Evolutionary conservation across 2,329 filamentous ascomycete species (phyloP).

Genomic region (Blastomyces percursus): DNA sequence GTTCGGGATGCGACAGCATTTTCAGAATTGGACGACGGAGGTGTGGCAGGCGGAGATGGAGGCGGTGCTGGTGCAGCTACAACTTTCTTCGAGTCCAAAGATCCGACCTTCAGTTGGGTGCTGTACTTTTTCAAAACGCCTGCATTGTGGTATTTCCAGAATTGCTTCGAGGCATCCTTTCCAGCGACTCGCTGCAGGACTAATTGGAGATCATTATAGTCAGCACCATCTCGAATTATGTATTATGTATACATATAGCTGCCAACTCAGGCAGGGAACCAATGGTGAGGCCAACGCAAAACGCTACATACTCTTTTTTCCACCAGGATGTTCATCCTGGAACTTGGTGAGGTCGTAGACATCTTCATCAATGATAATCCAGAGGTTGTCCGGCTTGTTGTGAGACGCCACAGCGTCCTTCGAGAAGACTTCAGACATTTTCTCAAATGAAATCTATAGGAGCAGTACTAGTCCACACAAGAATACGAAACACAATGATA

Average conservation of each 20-base stretch:
- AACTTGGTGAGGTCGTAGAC: conserved; percentile 92
- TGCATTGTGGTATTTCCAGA: conserved; percentile 56
- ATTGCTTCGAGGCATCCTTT: conserved; percentile 58
- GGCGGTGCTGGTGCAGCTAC: conserved; percentile 40
- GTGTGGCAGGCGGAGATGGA: conserved; percentile 33
- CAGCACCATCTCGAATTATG: background rate
- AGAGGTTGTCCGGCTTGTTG: conserved; percentile 76
- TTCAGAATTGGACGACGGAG: conserved; percentile 24
- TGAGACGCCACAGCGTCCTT: conserved; percentile 79
- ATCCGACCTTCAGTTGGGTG: conserved; percentile 51
- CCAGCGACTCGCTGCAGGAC: conserved; percentile 55
- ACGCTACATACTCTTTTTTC: conserved; percentile 52
- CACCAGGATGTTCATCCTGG: conserved; percentile 74
- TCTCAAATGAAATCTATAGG: conserved; percentile 16
- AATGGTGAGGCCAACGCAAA: background rate
- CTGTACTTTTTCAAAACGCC: conserved; percentile 53
- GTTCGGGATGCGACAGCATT: conserved; percentile 50
- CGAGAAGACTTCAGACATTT: conserved; percentile 81
- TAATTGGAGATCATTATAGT: conserved; percentile 21
- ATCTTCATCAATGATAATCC: conserved; percentile 85
- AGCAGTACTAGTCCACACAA: background rate
- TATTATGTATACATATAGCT: background rate
- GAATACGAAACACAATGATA: background rate
- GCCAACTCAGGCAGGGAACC: background rate
- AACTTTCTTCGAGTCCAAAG: conserved; percentile 74